Evolutionary conservation across 331 rosid species (phyloP).

Genomic region (Ulmus americana): DNA sequence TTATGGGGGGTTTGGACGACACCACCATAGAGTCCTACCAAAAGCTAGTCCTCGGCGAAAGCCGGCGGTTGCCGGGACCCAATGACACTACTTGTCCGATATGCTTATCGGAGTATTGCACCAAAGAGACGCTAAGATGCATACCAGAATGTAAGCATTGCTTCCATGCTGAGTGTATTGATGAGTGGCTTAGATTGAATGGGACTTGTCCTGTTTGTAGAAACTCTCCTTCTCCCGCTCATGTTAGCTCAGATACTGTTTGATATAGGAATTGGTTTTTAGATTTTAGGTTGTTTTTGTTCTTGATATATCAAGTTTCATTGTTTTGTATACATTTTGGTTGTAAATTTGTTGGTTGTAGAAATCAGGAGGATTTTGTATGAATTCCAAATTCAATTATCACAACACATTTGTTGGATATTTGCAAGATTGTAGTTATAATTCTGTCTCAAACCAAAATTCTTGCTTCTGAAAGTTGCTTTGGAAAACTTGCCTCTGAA

Average conservation of each 20-base stretch:
- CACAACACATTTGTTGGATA: no score
- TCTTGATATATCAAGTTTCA: background rate
- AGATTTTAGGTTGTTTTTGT: no score
- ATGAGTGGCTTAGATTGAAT: constrained; percentile 66
- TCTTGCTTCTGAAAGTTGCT: no score
- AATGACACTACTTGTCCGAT: constrained; percentile 54
- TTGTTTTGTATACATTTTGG: constrained; percentile 6
- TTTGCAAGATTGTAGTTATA: no score
- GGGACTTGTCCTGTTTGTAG: constrained; percentile 66
- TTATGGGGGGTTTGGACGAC: constrained; percentile 49
- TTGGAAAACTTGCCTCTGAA: no score
- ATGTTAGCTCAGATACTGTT: constrained; percentile 6
- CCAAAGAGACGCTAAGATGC: constrained; percentile 55
- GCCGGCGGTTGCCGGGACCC: constrained; percentile 55
- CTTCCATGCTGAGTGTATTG: constrained; percentile 72
- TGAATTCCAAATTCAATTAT: no score
- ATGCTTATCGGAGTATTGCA: constrained; percentile 60
- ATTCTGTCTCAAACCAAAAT: no score
- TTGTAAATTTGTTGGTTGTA: background rate
- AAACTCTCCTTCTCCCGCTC: constrained; percentile 57
- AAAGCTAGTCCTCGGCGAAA: constrained; percentile 67
- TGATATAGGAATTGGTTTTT: background rate
- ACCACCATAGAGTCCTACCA: constrained; percentile 61
- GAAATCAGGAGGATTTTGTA: no score
- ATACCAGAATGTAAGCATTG: constrained; percentile 79